These are phyloP conservation scores for Podaxis sp. DNA, from an alignment of 768 basidiomycete species.

Conservation along the genomic window DNA sequence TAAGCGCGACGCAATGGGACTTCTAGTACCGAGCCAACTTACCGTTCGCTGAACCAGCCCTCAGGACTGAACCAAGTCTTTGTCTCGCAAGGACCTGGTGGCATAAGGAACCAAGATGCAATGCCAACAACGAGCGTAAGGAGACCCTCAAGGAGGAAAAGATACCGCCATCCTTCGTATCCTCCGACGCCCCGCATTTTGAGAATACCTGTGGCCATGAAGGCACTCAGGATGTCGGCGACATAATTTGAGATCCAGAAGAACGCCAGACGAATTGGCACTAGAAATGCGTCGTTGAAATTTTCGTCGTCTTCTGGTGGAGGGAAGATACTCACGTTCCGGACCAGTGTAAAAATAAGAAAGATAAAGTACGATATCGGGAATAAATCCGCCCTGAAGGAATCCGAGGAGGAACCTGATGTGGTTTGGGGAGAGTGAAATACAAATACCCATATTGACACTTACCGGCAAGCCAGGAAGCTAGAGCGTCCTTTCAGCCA, in stretches of 20 bases:
- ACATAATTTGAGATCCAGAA: conserved; percentile 68
- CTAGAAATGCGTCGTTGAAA: conserved; percentile 24
- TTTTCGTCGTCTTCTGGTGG: neutral
- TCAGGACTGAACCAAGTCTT: conserved; percentile 58
- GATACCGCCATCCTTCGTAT: conserved; percentile 56
- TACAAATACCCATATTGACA: neutral
- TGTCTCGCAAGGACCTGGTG: conserved; percentile 64
- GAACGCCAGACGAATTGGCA: conserved; percentile 65
- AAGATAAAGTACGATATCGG: conserved; percentile 63
- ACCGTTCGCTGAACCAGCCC: conserved; percentile 56
- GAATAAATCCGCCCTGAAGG: conserved; percentile 65
- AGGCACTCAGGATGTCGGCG: conserved; percentile 54
- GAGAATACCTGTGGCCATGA: conserved; percentile 66
- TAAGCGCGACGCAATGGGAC: neutral
- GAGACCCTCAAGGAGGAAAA: conserved; percentile 56
- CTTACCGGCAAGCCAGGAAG: conserved; percentile 55
- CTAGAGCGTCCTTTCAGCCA: conserved; percentile 42
- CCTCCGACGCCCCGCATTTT: conserved; percentile 52
- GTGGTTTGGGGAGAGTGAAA: neutral
- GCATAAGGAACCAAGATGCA: conserved; percentile 56
- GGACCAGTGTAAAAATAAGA: conserved; percentile 64
- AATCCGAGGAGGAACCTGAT: conserved; percentile 54
- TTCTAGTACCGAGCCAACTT: neutral
- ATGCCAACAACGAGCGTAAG: conserved; percentile 52
- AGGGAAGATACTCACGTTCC: conserved; percentile 40